Evolutionary conservation across 352 stramenopile genomes (phyloP).

Genomic region (Pythium myriotylum): DNA sequence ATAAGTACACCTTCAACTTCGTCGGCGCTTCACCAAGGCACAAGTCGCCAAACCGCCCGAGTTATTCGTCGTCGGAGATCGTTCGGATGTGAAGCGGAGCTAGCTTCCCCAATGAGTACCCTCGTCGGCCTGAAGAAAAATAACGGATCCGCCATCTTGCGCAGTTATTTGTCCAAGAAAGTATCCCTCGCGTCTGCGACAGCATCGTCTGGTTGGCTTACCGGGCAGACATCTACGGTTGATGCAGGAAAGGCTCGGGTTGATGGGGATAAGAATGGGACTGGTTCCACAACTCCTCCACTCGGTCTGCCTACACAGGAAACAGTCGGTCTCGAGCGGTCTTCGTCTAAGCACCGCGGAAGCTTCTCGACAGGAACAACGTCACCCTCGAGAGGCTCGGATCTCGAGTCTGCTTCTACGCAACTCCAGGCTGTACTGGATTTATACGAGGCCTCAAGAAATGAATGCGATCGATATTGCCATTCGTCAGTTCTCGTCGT

Average conservation of each 20-base stretch:
- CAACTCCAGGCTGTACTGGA: slow-evolving; percentile 64
- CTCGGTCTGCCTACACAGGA: slow-evolving; percentile 4
- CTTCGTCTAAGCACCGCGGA: slow-evolving; percentile 20
- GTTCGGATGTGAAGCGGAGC: slow-evolving; percentile 71
- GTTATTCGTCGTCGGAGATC: slow-evolving; percentile 70
- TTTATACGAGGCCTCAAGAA: slow-evolving; percentile 64
- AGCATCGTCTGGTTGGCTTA: slow-evolving; percentile 21
- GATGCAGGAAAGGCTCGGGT: no score
- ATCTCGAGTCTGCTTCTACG: slow-evolving; percentile 9
- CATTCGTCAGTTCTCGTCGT: slow-evolving; percentile 55
- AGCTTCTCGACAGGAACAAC: slow-evolving; percentile 7
- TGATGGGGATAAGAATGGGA: slow-evolving; percentile 8
- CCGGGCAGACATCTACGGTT: neutral
- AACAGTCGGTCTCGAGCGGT: slow-evolving; percentile 3
- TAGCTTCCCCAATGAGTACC: slow-evolving; percentile 25
- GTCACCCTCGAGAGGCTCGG: neutral
- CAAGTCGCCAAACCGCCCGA: slow-evolving; percentile 7
- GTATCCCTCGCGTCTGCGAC: slow-evolving; percentile 19
- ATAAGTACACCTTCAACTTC: slow-evolving; percentile 7
- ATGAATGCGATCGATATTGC: slow-evolving; percentile 74
- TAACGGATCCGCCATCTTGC: slow-evolving; percentile 39
- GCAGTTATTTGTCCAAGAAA: slow-evolving; percentile 50
- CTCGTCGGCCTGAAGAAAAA: slow-evolving; percentile 41
- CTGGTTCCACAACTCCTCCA: slow-evolving; percentile 27
- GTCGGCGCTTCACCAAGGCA: neutral